A percentile compares a stretch with the other conserved stretches of the same genome.
phyloP scores from a whole-genome alignment of 148 eudicot genomes.

The Spergularia bocconei region DNA sequence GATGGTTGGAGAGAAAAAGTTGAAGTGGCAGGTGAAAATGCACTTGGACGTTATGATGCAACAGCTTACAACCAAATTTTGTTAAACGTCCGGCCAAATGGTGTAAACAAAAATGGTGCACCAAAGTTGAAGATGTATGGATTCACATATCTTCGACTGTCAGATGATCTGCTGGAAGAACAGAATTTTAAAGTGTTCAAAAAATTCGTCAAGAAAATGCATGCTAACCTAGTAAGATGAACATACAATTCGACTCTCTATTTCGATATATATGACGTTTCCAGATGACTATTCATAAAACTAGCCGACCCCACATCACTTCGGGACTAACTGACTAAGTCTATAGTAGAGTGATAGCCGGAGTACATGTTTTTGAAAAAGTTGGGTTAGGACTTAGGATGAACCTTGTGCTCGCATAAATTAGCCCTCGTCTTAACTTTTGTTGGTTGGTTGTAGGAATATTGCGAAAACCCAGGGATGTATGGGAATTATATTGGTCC shows the following conservation, averaged over 20 bases:
- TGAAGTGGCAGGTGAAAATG: conserved; percentile 78
- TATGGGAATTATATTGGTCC: conserved; percentile 36
- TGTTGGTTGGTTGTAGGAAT: conserved; percentile 32
- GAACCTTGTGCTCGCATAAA: too few species aligned
- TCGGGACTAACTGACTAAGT: too few species aligned
- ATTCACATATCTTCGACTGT: conserved; percentile 75
- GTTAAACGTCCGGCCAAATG: conserved; percentile 59
- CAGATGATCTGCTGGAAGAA: conserved; percentile 46
- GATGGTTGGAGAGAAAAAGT: conserved; percentile 55
- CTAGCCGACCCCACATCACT: too few species aligned
- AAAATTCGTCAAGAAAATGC: conserved; percentile 79
- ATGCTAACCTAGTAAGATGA: conserved; percentile 54
- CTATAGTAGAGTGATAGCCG: too few species aligned
- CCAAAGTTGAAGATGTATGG: conserved; percentile 65
- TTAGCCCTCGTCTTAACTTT: too few species aligned
- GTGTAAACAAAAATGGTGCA: conserved; percentile 37
- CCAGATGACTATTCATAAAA: too few species aligned
- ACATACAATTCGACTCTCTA: too few species aligned
- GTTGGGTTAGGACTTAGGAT: too few species aligned
- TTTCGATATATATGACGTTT: too few species aligned
- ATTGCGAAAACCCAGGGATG: conserved; percentile 40
- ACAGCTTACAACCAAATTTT: conserved; percentile 70
- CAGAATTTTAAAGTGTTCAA: conserved; percentile 68
- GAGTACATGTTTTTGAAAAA: too few species aligned
- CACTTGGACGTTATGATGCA: conserved; percentile 66